Conservation (phyloP, 139 green algal species). For the Pseudopediastrum boryanum region DNA sequence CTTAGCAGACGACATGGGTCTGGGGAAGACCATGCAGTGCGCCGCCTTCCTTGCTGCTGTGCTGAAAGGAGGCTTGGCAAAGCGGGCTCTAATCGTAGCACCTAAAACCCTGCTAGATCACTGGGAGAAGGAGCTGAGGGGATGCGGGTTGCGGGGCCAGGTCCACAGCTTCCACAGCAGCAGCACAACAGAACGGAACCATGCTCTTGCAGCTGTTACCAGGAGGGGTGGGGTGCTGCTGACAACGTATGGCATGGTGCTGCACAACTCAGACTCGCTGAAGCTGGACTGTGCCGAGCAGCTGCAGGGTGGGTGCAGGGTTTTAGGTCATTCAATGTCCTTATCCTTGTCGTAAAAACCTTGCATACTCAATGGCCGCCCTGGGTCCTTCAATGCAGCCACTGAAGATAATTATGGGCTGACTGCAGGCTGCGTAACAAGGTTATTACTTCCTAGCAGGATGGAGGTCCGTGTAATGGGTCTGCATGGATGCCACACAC, state of each 20-base stretch:
- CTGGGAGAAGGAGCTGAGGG: constrained; percentile 86
- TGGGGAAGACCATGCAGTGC: constrained; percentile 87
- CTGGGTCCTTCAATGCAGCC: too few relatives aligned
- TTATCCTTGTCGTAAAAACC: too few relatives aligned
- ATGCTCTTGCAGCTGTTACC: constrained; percentile 35
- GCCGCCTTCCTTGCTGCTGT: constrained; percentile 81
- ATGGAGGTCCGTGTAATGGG: too few relatives aligned
- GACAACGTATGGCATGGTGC: constrained; percentile 94
- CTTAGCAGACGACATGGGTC: constrained; percentile 77
- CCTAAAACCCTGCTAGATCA: constrained; percentile 89
- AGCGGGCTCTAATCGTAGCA: constrained; percentile 78
- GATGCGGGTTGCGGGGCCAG: constrained; percentile 67
- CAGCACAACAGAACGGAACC: constrained; percentile 38
- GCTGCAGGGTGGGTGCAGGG: background rate
- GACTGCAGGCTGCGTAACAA: too few relatives aligned
- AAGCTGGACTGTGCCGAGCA: background rate
- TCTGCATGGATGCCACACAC: too few relatives aligned
- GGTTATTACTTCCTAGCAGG: too few relatives aligned
- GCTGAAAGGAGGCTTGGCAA: constrained; percentile 37
- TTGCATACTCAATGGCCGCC: too few relatives aligned
- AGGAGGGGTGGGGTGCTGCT: constrained; percentile 73
- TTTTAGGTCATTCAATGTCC: too few relatives aligned
- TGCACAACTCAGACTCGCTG: constrained; percentile 85
- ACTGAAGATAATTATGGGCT: too few relatives aligned
- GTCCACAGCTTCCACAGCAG: constrained; percentile 33